Conservation (phyloP, 176 grass and related monocot genomes). For the Cenchrus purpureus region DNA sequence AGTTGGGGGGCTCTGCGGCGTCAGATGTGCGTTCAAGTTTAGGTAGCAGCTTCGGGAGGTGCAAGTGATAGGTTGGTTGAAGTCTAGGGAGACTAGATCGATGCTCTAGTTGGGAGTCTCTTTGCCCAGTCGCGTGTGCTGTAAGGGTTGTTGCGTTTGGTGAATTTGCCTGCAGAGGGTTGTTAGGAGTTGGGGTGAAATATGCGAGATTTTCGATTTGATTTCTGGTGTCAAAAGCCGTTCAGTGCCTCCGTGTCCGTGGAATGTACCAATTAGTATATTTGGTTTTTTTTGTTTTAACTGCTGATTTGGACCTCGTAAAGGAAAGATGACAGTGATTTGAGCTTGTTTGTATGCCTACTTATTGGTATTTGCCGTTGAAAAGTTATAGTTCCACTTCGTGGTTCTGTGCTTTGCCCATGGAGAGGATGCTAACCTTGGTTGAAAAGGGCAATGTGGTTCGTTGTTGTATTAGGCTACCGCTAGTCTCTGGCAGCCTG, state of each 20-base stretch:
- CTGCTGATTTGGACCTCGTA: slow-evolving; percentile 11
- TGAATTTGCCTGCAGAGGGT: neutral
- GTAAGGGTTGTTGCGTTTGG: neutral
- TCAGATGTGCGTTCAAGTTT: neutral
- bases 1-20: neutral
- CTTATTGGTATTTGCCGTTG: neutral
- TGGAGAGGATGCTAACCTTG: no score
- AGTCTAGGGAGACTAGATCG: neutral
- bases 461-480: neutral
- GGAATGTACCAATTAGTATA: slow-evolving; percentile 7
- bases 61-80: neutral
- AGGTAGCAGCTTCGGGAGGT: neutral
- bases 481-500: neutral
- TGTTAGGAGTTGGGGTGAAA: slow-evolving; percentile 2
- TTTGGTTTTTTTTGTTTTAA: neutral
- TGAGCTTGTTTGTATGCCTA: neutral
- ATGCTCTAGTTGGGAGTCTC: slow-evolving; percentile 1
- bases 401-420: neutral
- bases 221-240: neutral
- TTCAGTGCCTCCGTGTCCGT: neutral
- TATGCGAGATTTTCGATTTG: slow-evolving; percentile 7
- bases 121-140: neutral
- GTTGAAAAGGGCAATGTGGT: neutral
- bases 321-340: neutral
- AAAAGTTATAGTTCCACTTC: neutral